Conservation (phyloP, 2,329 filamentous ascomycete genomes). For the Fusarium sp. region DNA sequence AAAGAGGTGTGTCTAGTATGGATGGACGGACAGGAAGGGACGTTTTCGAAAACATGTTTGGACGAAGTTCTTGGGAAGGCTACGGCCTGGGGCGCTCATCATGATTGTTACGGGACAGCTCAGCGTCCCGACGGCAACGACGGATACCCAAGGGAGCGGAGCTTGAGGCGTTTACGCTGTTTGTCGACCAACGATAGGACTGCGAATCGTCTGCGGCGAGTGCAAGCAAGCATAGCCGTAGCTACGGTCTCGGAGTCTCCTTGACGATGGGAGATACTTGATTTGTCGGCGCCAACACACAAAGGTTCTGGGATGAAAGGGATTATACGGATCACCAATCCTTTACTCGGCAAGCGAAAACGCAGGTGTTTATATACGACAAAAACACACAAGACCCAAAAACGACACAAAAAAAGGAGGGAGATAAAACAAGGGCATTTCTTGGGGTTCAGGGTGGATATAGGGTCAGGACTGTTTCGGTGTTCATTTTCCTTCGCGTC, state of each 20-base stretch:
- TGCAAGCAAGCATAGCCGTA: slow-evolving; percentile 36
- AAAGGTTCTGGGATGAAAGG: slow-evolving; percentile 30
- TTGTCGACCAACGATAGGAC: slow-evolving; percentile 29
- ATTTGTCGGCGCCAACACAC: slow-evolving; percentile 33
- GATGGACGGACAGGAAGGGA: slow-evolving; percentile 13
- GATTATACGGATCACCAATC: slow-evolving; percentile 20
- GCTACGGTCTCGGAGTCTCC: slow-evolving; percentile 36
- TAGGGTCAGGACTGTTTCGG: slow-evolving; percentile 16
- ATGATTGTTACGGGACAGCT: slow-evolving; percentile 22
- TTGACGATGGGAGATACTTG: slow-evolving; percentile 35
- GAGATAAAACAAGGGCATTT: slow-evolving; percentile 35
- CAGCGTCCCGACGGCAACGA: slow-evolving; percentile 31
- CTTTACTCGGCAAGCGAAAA: slow-evolving; percentile 34
- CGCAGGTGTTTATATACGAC: slow-evolving; percentile 26
- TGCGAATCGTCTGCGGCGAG: slow-evolving; percentile 38
- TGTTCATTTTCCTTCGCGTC: slow-evolving; percentile 27
- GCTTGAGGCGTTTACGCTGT: slow-evolving; percentile 38
- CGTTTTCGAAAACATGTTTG: slow-evolving; percentile 26
- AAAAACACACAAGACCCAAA: slow-evolving; percentile 23
- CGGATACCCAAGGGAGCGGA: slow-evolving; percentile 43
- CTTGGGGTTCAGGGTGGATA: slow-evolving; percentile 33
- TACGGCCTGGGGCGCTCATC: slow-evolving; percentile 29
- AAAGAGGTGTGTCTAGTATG: slow-evolving; percentile 26
- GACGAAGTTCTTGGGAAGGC: slow-evolving; percentile 28
- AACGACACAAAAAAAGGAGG: slow-evolving; percentile 15